These are phyloP conservation scores for Lathyrus sativus DNA, from an alignment of 306 rosid species.

Conservation along the genomic window DNA sequence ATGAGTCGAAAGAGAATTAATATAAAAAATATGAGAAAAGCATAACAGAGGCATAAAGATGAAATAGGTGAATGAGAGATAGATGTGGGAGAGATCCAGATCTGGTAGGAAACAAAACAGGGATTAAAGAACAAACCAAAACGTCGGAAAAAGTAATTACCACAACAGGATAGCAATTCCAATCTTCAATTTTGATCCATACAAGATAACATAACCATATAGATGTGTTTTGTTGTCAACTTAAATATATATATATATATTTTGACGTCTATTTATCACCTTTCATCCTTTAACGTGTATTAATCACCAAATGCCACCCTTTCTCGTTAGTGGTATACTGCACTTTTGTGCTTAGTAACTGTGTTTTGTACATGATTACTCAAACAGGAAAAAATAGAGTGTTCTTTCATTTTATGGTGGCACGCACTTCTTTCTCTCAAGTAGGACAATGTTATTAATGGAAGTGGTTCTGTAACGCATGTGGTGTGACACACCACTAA, in stretches of 20 bases:
- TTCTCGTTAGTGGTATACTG: conserved; percentile 5
- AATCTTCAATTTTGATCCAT: background rate
- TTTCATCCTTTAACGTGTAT: background rate
- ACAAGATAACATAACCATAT: background rate
- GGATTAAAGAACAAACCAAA: background rate
- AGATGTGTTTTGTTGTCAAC: background rate
- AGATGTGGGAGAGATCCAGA: background rate
- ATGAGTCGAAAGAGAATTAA: background rate
- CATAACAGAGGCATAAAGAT: background rate
- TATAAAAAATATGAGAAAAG: background rate
- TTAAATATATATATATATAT: no score
- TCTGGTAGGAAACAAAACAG: conserved; percentile 1
- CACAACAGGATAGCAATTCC: background rate
- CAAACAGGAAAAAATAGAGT: background rate
- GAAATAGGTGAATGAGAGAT: no score
- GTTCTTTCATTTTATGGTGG: conserved; percentile 20
- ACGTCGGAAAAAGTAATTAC: background rate
- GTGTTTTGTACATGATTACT: conserved; percentile 7
- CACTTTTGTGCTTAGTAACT: background rate
- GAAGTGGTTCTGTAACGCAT: conserved; percentile 29
- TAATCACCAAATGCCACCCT: conserved; percentile 9
- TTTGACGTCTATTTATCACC: background rate
- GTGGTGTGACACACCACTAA: background rate
- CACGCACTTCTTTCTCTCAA: conserved; percentile 6
- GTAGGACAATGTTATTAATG: conserved; percentile 12